phyloP scores from a whole-genome alignment of 768 basidiomycete genomes.

The Suillus occidentalis region DNA sequence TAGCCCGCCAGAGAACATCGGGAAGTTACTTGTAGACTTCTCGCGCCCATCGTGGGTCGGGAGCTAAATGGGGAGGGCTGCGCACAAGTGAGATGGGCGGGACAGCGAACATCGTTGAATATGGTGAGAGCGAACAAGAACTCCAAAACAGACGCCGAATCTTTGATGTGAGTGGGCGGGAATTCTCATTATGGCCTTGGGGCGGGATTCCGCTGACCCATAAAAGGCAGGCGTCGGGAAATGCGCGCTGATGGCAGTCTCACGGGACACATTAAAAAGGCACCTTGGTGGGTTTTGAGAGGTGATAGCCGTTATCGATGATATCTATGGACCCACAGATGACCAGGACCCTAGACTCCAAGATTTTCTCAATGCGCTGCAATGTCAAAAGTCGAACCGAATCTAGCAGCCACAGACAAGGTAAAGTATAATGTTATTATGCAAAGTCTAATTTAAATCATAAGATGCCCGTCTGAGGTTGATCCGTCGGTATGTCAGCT shows the following conservation, averaged over 20 bases:
- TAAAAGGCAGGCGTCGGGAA: constrained; percentile 22
- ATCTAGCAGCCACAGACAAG: not conserved
- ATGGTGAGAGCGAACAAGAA: constrained; percentile 15
- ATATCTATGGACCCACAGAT: not conserved
- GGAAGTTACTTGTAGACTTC: constrained; percentile 18
- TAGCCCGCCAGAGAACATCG: constrained; percentile 22
- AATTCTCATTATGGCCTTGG: constrained; percentile 17
- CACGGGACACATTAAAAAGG: constrained; percentile 11
- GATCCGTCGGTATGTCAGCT: not conserved
- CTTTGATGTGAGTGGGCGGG: constrained; percentile 16
- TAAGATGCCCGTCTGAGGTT: not conserved
- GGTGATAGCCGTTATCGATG: constrained; percentile 1
- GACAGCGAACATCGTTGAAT: constrained; percentile 26
- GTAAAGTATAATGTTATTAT: not conserved
- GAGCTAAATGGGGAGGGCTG: not conserved
- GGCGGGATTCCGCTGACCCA: constrained; percentile 7
- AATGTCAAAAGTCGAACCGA: not conserved
- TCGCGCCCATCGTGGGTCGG: not conserved
- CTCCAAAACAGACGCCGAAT: constrained; percentile 1
- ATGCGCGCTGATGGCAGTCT: constrained; percentile 20
- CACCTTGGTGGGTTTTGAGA: not conserved
- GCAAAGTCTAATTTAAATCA: not conserved
- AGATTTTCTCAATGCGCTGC: not conserved
- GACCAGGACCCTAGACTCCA: not conserved
- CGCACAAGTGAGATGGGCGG: constrained; percentile 23